Percentiles rank a stretch among this genome's conserved stretches.
phyloP scores from a whole-genome alignment of 2,329 filamentous ascomycete genomes.

The Pestalotiopsis fici region DNA sequence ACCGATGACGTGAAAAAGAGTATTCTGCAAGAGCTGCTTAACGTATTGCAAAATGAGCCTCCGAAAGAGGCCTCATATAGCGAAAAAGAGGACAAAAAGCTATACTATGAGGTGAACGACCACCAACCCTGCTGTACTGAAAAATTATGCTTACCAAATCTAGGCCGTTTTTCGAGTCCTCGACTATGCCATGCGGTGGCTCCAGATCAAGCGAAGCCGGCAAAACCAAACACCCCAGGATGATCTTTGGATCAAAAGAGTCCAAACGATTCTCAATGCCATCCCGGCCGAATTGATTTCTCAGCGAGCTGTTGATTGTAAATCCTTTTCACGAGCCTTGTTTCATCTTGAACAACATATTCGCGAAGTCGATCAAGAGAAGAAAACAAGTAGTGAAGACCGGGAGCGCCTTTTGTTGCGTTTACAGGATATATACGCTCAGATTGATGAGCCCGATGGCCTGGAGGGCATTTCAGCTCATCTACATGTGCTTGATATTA shows the following conservation, averaged over 20 bases:
- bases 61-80: conserved; percentile 52
- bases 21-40: conserved; percentile 72
- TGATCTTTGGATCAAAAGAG: conserved; percentile 50
- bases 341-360: conserved; percentile 96
- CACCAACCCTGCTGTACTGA: background rate
- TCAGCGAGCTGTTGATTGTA: conserved; percentile 86
- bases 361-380: conserved; percentile 46
- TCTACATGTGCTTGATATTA: conserved; percentile 82
- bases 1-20: conserved; percentile 63
- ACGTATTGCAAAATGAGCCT: conserved; percentile 67
- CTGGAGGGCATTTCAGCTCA: conserved; percentile 92
- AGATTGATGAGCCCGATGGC: conserved; percentile 97
- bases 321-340: conserved; percentile 86
- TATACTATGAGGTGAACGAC: conserved; percentile 79
- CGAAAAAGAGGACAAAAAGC: conserved; percentile 74
- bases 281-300: conserved; percentile 79
- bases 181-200: conserved; percentile 89
- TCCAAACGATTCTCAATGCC: conserved; percentile 52
- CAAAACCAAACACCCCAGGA: conserved; percentile 36
- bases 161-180: conserved; percentile 87
- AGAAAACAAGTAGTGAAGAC: conserved; percentile 49
- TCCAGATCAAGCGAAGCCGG: conserved; percentile 69
- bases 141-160: conserved; percentile 20
- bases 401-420: conserved; percentile 71
- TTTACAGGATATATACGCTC: conserved; percentile 90